Base-by-base conservation (phyloP, 139 green algal species). In the Medakamo hakoo region DNA sequence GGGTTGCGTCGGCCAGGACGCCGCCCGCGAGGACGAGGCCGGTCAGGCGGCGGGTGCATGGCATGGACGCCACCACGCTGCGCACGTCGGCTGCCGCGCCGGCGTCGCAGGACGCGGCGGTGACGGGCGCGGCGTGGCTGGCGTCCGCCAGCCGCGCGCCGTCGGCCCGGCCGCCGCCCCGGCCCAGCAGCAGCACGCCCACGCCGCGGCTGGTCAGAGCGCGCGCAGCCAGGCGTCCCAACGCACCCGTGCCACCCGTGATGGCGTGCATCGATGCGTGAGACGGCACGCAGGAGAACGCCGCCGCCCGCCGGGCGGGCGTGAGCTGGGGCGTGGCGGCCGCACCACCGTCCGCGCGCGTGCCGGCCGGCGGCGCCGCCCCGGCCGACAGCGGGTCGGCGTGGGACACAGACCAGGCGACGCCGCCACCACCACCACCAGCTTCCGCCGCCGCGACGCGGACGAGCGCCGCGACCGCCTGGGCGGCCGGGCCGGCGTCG, bases 21-120 rank as follows among this genome's bases (percentile, higher is more conserved):
- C 83, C 81, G 32, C 72, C 69, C 23, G 79, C 76, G 64, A 91
- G 82, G 49, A 85, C 58, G n/a, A 89, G n/a, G n/a, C n/a, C n/a
- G n/a, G n/a, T n/a, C 40, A 52, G 40, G 40, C 9, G 9, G 9
- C 9, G 40, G 40, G 40, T 21, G 40, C 9, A 21, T 9, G 9
- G 40, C 9, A 21, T 52, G 40, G 40, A 16, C 9, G 40, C 9
- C 40, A 52, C 40, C 40, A 52, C 16, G 40, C 9, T 52, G 9
- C 9, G 9, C 40, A 52, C 9, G 40, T 52, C 40, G 40, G n/a
- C n/a, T n/a, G 40, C 40, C 40, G 40, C 40, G 40, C 16, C 40
- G 9, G 40, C 40, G 9, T 16, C 9, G 40, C 9, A 21, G 40
- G 40, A 52, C 40, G 40, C 40, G 40, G 9, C 40, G 40, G 40